A percentile compares a stretch with the other conserved stretches of the same genome.
Evolutionary conservation across 1,139 yeast genomes (phyloP).

Genomic region (Pichia sp.): DNA sequence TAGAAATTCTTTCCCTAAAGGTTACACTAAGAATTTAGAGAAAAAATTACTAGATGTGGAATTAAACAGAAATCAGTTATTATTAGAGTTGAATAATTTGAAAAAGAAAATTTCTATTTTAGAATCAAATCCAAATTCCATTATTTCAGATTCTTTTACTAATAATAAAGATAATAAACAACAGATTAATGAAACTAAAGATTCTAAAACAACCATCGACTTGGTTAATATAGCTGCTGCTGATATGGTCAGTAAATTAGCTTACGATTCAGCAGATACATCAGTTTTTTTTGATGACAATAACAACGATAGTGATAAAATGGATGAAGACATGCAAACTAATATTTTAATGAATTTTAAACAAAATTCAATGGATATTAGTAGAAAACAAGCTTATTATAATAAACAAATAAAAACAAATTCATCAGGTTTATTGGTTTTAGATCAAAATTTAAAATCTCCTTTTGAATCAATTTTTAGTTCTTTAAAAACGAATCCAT

Average conservation of each 20-base stretch:
- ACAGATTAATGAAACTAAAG: too few relatives aligned
- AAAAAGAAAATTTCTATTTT: constrained; percentile 11
- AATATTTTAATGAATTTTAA: too few relatives aligned
- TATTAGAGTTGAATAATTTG: constrained; percentile 26
- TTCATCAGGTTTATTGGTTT: constrained; percentile 19
- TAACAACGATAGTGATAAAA: too few relatives aligned
- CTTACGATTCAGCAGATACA: not conserved
- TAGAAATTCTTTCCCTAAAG: constrained; percentile 68
- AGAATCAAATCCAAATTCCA: not conserved
- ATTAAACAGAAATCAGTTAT: constrained; percentile 43
- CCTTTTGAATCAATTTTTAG: constrained; percentile 25
- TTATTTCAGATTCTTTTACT: not conserved
- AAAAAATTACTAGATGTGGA: constrained; percentile 54
- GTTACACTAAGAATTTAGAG: constrained; percentile 71
- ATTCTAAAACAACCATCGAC: too few relatives aligned
- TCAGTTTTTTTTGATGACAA: too few relatives aligned
- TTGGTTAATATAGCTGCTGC: too few relatives aligned
- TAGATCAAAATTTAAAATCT: constrained; percentile 23
- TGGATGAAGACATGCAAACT: too few relatives aligned
- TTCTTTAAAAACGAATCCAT: constrained; percentile 21
- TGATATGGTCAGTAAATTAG: too few relatives aligned
- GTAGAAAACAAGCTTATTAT: constrained; percentile 1
- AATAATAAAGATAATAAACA: not conserved
- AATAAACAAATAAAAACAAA: constrained; percentile 14
- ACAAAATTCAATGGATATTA: not conserved